Percentiles rank a stretch among this genome's conserved stretches.
phyloP scores from a whole-genome alignment of 179 eudicot genomes.

The Camellia oleifera region DNA sequence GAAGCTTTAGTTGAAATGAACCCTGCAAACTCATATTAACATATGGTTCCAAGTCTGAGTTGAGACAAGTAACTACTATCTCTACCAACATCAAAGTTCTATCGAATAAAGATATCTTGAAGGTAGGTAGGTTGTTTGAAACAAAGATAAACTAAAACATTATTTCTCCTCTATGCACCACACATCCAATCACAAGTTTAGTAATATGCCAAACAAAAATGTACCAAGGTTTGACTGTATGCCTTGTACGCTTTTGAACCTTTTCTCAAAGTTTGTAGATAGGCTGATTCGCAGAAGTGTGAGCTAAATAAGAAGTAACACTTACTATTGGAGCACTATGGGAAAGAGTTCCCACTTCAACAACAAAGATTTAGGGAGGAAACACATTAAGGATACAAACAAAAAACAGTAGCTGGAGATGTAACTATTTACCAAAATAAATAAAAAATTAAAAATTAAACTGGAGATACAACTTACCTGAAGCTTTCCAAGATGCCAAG shows the following conservation, averaged over 20 bases:
- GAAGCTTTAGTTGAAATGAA: background rate
- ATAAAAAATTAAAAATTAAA: no score
- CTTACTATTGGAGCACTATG: background rate
- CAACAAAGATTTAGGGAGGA: background rate
- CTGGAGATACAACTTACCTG: slow-evolving; percentile 53
- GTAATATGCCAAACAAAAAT: no score
- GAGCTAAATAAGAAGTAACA: background rate
- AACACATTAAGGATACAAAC: background rate
- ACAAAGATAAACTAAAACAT: background rate
- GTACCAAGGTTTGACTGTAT: no score
- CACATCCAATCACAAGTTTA: no score
- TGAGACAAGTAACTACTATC: background rate
- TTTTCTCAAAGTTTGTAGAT: no score
- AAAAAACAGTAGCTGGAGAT: background rate
- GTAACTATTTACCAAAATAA: background rate
- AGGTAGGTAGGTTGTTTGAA: background rate
- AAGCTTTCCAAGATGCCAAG: slow-evolving; percentile 99
- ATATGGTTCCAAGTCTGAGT: background rate
- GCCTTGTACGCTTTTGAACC: no score
- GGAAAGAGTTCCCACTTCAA: background rate
- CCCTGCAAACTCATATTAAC: background rate
- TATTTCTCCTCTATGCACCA: no score
- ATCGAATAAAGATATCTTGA: background rate
- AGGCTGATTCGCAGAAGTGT: background rate
- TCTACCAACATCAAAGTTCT: background rate